Conservation (phyloP, 1,284 basidiomycete genomes). For the Cronartium quercuum region DNA sequence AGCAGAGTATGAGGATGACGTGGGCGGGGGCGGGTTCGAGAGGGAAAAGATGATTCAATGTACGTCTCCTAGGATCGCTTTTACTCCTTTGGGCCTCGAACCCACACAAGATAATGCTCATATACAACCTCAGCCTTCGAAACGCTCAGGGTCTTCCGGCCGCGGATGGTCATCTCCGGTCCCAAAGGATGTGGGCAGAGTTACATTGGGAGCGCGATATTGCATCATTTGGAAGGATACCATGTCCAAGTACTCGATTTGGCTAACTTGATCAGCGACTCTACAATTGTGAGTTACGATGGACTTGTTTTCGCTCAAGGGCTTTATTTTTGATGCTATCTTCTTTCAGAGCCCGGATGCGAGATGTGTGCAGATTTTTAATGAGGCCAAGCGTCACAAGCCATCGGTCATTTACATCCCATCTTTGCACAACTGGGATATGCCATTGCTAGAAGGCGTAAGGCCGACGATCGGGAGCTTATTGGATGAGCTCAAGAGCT, state of each 20-base stretch:
- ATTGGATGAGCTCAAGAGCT: conserved; percentile 80
- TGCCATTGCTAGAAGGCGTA: conserved; percentile 75
- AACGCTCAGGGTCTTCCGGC: conserved; percentile 80
- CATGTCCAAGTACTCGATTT: conserved; percentile 91
- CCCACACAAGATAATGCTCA: neutral
- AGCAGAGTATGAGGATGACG: conserved; percentile 65
- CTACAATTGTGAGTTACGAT: conserved; percentile 61
- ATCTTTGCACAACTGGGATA: conserved; percentile 72
- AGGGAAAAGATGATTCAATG: conserved; percentile 72
- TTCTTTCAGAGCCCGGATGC: conserved; percentile 71
- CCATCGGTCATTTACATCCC: conserved; percentile 95
- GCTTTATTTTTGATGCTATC: neutral
- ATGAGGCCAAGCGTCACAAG: conserved; percentile 94
- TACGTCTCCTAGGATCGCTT: conserved; percentile 50
- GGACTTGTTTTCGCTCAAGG: neutral
- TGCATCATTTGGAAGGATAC: conserved; percentile 92
- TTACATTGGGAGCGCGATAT: conserved; percentile 78
- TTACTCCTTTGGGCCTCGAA: neutral
- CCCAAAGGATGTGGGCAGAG: conserved; percentile 79
- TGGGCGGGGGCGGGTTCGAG: conserved; percentile 57
- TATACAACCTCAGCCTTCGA: conserved; percentile 65
- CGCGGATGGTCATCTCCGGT: conserved; percentile 79
- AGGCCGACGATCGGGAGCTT: conserved; percentile 79
- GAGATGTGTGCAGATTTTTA: conserved; percentile 88
- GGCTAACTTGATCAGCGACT: conserved; percentile 80